phyloP scores from a whole-genome alignment of 2,329 filamentous ascomycete genomes.

The Dothideomycetes sp. region DNA sequence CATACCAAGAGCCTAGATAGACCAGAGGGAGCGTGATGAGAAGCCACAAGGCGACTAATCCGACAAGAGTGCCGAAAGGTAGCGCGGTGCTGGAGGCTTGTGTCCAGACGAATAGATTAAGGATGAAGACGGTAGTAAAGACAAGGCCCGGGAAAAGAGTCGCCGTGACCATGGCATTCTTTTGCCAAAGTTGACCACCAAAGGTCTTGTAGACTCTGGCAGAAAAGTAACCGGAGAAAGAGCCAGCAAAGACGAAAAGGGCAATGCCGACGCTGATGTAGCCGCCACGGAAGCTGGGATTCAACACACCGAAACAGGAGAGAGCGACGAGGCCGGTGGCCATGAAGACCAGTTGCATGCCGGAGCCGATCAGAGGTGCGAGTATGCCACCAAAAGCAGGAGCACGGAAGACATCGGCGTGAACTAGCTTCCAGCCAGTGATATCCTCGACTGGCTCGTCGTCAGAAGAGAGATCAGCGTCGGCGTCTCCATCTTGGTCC shows the following conservation, averaged over 20 bases:
- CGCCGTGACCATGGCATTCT: slow-evolving; percentile 65
- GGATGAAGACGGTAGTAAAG: slow-evolving; percentile 63
- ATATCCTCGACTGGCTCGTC: slow-evolving; percentile 68
- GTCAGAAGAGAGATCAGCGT: slow-evolving; percentile 36
- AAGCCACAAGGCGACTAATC: slow-evolving; percentile 66
- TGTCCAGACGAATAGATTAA: slow-evolving; percentile 85
- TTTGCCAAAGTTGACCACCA: slow-evolving; percentile 60
- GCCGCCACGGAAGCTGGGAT: slow-evolving; percentile 80
- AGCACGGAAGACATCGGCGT: slow-evolving; percentile 76
- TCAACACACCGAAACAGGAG: slow-evolving; percentile 63
- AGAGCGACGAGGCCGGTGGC: slow-evolving; percentile 58
- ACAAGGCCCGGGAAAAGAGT: slow-evolving; percentile 68
- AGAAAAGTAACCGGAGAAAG: slow-evolving; percentile 83
- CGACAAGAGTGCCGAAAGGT: slow-evolving; percentile 68
- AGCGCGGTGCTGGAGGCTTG: slow-evolving; percentile 81
- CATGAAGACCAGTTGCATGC: slow-evolving; percentile 81
- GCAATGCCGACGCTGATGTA: slow-evolving; percentile 77
- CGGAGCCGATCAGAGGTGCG: slow-evolving; percentile 72
- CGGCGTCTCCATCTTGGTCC: slow-evolving; percentile 30
- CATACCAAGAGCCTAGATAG: slow-evolving; percentile 68
- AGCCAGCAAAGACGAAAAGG: slow-evolving; percentile 70
- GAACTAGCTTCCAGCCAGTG: slow-evolving; percentile 79
- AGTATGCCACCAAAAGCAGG: slow-evolving; percentile 61
- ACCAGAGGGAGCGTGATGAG: slow-evolving; percentile 79
- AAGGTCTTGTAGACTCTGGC: slow-evolving; percentile 75